phyloP scores from a whole-genome alignment of 2,329 filamentous ascomycete species.

The Cladosporium colombiae region DNA sequence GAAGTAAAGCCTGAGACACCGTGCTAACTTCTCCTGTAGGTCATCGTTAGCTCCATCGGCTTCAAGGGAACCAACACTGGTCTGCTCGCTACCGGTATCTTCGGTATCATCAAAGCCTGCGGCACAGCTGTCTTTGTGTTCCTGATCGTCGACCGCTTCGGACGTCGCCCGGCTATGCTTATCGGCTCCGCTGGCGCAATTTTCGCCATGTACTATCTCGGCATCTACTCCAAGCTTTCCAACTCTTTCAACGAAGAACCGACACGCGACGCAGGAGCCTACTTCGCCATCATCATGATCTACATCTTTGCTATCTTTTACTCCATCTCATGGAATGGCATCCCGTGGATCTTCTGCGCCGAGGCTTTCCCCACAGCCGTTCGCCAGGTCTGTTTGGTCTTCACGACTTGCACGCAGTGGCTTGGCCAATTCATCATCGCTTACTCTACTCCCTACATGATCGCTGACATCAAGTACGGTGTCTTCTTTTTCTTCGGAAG shows the following conservation, averaged over 20 bases:
- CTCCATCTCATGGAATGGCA: conserved; percentile 46
- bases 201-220: conserved; percentile 54
- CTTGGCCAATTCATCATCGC: conserved; percentile 44
- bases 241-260: conserved; percentile 50
- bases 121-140: conserved; percentile 15
- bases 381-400: conserved; percentile 42
- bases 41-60: conserved; percentile 9
- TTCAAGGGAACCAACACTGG: conserved; percentile 17
- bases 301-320: conserved; percentile 59
- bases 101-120: conserved; percentile 23
- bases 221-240: conserved; percentile 47
- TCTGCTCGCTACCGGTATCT: conserved; percentile 20
- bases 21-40: not conserved
- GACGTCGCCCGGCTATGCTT: conserved; percentile 10
- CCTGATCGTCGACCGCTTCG: conserved; percentile 15
- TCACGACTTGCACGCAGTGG: conserved; percentile 43
- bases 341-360: conserved; percentile 43
- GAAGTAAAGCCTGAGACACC: not conserved
- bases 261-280: conserved; percentile 45
- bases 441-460: conserved; percentile 41
- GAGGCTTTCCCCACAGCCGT: conserved; percentile 51
- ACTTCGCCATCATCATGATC: conserved; percentile 56
- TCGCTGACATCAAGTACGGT: conserved; percentile 27
- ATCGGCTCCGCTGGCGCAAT: conserved; percentile 35
- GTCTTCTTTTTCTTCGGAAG: conserved; percentile 42